Conservation (phyloP, 1,284 basidiomycete species). For the Hypsizygus ulmarius region DNA sequence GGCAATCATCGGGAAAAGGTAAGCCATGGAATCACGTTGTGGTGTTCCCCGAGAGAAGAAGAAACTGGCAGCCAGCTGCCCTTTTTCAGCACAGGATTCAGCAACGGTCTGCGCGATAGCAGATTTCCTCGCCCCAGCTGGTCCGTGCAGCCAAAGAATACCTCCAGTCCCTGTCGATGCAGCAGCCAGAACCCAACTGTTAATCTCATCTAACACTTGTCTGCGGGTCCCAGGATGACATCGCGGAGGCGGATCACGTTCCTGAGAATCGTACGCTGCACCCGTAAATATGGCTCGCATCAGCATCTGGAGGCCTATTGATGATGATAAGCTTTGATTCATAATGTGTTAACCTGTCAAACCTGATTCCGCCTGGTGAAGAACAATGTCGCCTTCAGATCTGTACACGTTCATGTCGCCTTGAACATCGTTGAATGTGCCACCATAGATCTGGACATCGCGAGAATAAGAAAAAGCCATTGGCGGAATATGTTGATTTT, state of each 20-base stretch:
- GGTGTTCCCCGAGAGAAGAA: slow-evolving; percentile 21
- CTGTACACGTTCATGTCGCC: no score
- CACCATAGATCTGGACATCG: no score
- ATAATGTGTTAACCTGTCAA: no score
- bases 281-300: not conserved
- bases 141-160: slow-evolving; percentile 6
- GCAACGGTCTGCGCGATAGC: slow-evolving; percentile 22
- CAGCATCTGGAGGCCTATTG: not conserved
- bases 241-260: slow-evolving; percentile 1
- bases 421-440: no score
- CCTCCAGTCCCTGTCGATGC: not conserved
- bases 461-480: no score
- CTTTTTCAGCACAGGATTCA: slow-evolving; percentile 11
- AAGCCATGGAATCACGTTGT: not conserved
- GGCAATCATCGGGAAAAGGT: slow-evolving; percentile 20
- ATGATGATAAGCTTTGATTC: no score
- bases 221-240: slow-evolving; percentile 2
- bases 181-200: not conserved
- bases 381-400: no score
- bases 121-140: slow-evolving; percentile 7
- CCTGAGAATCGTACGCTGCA: not conserved
- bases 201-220: not conserved
- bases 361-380: no score
- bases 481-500: no score
- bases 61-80: slow-evolving; percentile 19